Conservation (phyloP, 768 basidiomycete genomes). For the Neoboletus brunneissimus region DNA sequence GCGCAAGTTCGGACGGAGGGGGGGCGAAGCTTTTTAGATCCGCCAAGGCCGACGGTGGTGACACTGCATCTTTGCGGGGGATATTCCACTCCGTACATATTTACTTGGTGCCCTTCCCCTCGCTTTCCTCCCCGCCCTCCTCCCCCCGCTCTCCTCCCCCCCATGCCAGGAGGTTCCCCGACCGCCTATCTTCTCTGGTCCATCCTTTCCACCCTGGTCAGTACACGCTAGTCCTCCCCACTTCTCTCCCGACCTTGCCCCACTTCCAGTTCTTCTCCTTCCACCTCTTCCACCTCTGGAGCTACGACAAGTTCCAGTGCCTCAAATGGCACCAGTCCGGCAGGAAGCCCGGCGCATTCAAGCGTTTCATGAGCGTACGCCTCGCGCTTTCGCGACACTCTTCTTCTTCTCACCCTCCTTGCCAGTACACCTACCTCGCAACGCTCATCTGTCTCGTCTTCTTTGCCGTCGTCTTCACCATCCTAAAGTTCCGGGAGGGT, state of each 20-base stretch:
- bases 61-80: slow-evolving; percentile 23
- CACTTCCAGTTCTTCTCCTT: slow-evolving; percentile 58
- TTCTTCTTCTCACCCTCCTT: slow-evolving; percentile 14
- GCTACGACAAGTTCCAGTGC: slow-evolving; percentile 74
- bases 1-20: neutral
- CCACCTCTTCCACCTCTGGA: slow-evolving; percentile 74
- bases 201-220: slow-evolving; percentile 60
- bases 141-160: slow-evolving; percentile 1
- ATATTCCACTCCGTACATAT: slow-evolving; percentile 3
- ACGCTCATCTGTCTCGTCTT: slow-evolving; percentile 64
- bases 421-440: slow-evolving; percentile 74
- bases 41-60: neutral
- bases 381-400: neutral
- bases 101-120: neutral
- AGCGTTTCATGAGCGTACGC: slow-evolving; percentile 84
- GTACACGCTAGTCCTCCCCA: slow-evolving; percentile 20
- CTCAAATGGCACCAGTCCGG: slow-evolving; percentile 66
- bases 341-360: slow-evolving; percentile 80
- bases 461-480: slow-evolving; percentile 60
- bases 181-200: slow-evolving; percentile 78
- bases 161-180: slow-evolving; percentile 72
- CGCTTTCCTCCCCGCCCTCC: neutral
- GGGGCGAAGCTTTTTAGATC: neutral
- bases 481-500: slow-evolving; percentile 76
- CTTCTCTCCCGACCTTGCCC: neutral